Conservation (phyloP, 2,329 filamentous ascomycete genomes). For the Huntiella decipiens region DNA sequence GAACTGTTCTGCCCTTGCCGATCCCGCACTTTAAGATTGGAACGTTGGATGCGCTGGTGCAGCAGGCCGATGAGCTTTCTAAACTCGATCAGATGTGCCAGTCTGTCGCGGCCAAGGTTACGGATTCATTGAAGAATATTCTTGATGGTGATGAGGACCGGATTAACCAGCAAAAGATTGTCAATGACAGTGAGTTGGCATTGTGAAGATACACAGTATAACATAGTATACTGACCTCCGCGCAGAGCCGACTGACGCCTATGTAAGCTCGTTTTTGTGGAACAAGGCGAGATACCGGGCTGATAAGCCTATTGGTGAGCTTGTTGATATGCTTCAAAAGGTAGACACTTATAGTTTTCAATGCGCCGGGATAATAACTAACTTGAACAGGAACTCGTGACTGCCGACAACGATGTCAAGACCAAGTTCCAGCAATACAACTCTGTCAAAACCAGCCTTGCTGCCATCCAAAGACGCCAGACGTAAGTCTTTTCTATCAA, state of each 20-base stretch:
- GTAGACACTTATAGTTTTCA: constrained; percentile 22
- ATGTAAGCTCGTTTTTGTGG: constrained; percentile 77
- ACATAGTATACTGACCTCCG: neutral
- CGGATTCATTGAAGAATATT: constrained; percentile 64
- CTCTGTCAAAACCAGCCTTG: constrained; percentile 67
- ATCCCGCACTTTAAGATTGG: constrained; percentile 97
- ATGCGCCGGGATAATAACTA: neutral
- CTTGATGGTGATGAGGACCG: constrained; percentile 72
- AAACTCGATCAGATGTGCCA: constrained; percentile 73
- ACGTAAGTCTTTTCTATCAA: constrained; percentile 37
- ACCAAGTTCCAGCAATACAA: constrained; percentile 91
- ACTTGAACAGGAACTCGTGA: constrained; percentile 52
- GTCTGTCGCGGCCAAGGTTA: constrained; percentile 70
- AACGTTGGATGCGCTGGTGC: constrained; percentile 81
- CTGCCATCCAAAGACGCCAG: constrained; percentile 67
- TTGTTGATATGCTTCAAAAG: constrained; percentile 79
- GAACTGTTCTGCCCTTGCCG: constrained; percentile 54
- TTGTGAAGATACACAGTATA: neutral
- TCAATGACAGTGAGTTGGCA: constrained; percentile 63
- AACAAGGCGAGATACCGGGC: constrained; percentile 95
- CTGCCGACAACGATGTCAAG: constrained; percentile 91
- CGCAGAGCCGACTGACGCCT: constrained; percentile 84
- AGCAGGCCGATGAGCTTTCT: constrained; percentile 84
- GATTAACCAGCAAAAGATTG: constrained; percentile 70
- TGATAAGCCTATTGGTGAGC: constrained; percentile 72